Evolutionary conservation across 2,329 filamentous ascomycete species (phyloP), one percentile per base, ranked within the genome.

Genomic region (Helminthosporium solani): DNA sequence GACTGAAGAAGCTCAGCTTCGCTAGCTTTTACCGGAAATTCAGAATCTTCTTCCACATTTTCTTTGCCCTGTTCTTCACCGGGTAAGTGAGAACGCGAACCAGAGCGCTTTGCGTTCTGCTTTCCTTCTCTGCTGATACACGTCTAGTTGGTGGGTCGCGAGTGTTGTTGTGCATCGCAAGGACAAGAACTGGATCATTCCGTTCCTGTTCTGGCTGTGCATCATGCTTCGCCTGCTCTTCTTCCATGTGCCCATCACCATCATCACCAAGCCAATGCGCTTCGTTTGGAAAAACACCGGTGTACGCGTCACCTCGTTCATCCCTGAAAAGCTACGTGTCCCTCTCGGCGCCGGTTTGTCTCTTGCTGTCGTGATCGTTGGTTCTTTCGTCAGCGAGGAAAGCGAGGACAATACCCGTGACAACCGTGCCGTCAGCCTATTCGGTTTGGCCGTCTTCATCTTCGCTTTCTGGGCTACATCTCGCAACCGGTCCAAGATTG

Each of bases 161-260:
- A 82, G 84, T 44, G 73, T 92, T 38, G 76, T 90, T 48, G 75
- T 89, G 42, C 88, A 92, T 67, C 82, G 82, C 48, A 57, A 85
- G 48, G 83, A 90, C 58, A 78, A 80, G 70, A 89, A 88, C 62
- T 95, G 90, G 90, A 71, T 95, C 46, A 81, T 91, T 40, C 90
- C 90, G 0, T 94, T 95, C 71, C 77, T 95, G 40, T 66, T 96
- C 37, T 95, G 86, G 77, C 80, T 95, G 36, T 78, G 76, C 55
- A 84, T 95, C 58, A 82, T 81, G 9, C 74, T 94, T 40, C 86
- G 90, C 27, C 68, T 95, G 39, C 54, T 95, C 64, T 87, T 86
- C 66, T 82, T 88, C 71, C 84, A 89, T 64, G 73, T 92, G 2
- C 84, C 88, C 1, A 81, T 85, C 57, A 79, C 79, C 33, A 74